Base-by-base conservation (phyloP, 352 stramenopile genomes). In the Pythium volutum region DNA sequence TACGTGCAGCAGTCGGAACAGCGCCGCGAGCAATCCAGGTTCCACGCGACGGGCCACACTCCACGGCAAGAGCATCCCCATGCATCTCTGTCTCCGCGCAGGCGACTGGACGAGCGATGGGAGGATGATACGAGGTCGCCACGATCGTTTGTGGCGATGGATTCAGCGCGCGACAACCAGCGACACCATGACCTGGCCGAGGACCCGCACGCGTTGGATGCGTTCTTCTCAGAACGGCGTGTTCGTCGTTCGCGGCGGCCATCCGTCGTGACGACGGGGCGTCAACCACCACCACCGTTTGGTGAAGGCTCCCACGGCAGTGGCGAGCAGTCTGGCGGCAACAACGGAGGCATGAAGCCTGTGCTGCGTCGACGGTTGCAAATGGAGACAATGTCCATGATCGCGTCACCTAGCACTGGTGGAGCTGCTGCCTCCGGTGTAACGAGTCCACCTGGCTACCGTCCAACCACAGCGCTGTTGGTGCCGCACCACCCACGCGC, bases 1-100 rank as follows among this genome's bases (percentile, higher is more conserved):
- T 72, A 67, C 25, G 65, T 72, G 34, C 38, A 61, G 38, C 46
- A 72, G 42, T 72, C 65, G 25, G 65, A 72, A 42, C 59, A 62
- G 48, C 59, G 65, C 2, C 65, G 65, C 33, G 65, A 67, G 50
- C 65, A 72, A 41, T 56, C 59, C 31, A 62, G 59, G 38, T 67
- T 70, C 57, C 51, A 67, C 49, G 29, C 54, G n/a, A 22, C 52
- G n/a, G 33, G 50, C 11, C 50, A 22, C 26, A 36, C 31, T 11
- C 12, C 10, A 4, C 41, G 59, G 29, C 16, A 16, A 7, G 57
- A 45, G 12, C 26, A 52, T 16, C 22, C 1, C 9, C 23, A 31
- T 15, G 20, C 18, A 29, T 52, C 31, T 10, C 7, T 20, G 4
- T 50, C 46, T 10, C 34, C 56, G 12, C 36, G 46, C 4, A 5